These are phyloP conservation scores for Dioscorea zingiberensis DNA, from an alignment of 106 monocot species.

Conservation along the genomic window DNA sequence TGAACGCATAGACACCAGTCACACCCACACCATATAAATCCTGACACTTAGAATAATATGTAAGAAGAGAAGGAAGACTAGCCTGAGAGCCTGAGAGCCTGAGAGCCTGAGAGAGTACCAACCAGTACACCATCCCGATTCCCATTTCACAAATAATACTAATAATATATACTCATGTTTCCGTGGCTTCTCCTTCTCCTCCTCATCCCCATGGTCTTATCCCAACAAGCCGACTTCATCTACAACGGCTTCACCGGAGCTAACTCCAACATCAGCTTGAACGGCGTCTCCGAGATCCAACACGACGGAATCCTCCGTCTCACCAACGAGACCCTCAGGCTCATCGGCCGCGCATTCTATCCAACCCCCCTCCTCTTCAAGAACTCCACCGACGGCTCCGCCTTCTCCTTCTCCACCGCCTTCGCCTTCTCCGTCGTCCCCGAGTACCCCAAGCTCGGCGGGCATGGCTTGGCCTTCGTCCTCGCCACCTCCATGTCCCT, in stretches of 20 bases:
- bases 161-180: too few species aligned
- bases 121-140: too few species aligned
- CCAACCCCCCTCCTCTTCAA: neutral
- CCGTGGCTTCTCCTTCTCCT: too few species aligned
- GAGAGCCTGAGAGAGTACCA: too few species aligned
- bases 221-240: slow-evolving; percentile 1
- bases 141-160: too few species aligned
- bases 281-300: neutral
- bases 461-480: slow-evolving; percentile 4
- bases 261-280: neutral
- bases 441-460: neutral
- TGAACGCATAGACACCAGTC: too few species aligned
- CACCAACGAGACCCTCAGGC: slow-evolving; percentile 1
- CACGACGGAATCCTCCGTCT: slow-evolving; percentile 4
- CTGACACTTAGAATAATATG: too few species aligned
- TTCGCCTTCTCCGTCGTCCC: slow-evolving; percentile 12
- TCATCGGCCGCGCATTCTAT: slow-evolving; percentile 12
- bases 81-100: too few species aligned
- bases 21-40: too few species aligned
- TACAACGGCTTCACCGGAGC: slow-evolving; percentile 9
- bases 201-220: too few species aligned
- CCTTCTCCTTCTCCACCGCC: slow-evolving; percentile 11
- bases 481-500: neutral
- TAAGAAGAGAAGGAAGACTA: too few species aligned
- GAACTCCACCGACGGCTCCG: neutral